phyloP scores from a whole-genome alignment of 2,329 filamentous ascomycete species.

The Tympanopsis confertula region DNA sequence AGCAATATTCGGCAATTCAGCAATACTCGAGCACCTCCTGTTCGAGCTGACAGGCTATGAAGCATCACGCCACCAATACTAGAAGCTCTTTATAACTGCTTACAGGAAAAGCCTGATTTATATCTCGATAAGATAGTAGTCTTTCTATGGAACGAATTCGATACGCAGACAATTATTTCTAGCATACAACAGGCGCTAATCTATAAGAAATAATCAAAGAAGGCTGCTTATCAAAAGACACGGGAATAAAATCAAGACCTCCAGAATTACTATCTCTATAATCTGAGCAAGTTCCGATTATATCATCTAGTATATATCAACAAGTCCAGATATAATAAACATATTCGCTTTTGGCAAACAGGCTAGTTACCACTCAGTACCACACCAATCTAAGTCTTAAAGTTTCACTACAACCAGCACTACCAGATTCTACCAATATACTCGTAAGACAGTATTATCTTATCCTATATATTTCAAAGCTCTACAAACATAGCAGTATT shows the following conservation, averaged over 20 bases:
- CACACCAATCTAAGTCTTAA: constrained; percentile 7
- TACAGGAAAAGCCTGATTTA: constrained; percentile 10
- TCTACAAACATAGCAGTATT: constrained; percentile 9
- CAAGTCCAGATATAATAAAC: constrained; percentile 17
- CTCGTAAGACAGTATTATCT: constrained; percentile 6
- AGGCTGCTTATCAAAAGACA: constrained; percentile 12
- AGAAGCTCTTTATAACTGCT: constrained; percentile 9
- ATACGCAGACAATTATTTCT: constrained; percentile 4
- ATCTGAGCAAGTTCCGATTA: constrained; percentile 11
- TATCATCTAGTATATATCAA: constrained; percentile 16
- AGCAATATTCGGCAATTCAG: not conserved
- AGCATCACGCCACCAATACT: constrained; percentile 10
- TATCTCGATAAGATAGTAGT: constrained; percentile 10
- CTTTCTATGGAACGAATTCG: constrained; percentile 6
- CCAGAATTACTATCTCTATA: constrained; percentile 15
- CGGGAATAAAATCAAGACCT: constrained; percentile 14
- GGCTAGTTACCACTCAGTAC: constrained; percentile 14
- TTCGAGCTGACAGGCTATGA: constrained; percentile 7
- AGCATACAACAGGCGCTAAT: constrained; percentile 11
- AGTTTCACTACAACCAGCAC: constrained; percentile 3
- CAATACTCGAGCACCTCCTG: constrained; percentile 7
- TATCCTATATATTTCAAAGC: constrained; percentile 8
- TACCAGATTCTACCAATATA: constrained; percentile 11
- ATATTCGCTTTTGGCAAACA: constrained; percentile 13
- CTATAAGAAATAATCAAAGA: constrained; percentile 12